Conservation (phyloP, 2,329 filamentous ascomycete genomes). For the Talaromyces sp. region DNA sequence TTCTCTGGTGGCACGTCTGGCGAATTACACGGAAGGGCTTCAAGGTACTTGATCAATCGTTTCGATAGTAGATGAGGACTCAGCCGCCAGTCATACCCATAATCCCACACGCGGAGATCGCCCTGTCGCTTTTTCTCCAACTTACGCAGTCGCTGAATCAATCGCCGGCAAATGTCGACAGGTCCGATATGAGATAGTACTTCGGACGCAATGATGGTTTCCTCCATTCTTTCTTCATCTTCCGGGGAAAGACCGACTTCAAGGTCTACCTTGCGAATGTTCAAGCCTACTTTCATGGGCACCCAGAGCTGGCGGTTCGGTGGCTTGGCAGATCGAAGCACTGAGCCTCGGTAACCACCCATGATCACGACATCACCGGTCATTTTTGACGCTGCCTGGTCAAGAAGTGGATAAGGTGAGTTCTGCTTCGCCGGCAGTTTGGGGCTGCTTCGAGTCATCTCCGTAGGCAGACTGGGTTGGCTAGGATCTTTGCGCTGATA, state of each 20-base stretch:
- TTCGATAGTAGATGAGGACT: constrained; percentile 71
- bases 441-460: constrained; percentile 7
- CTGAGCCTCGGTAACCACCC: constrained; percentile 83
- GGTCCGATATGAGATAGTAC: constrained; percentile 91
- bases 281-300: constrained; percentile 85
- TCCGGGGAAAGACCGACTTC: constrained; percentile 76
- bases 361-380: constrained; percentile 83
- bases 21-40: constrained; percentile 68
- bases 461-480: neutral
- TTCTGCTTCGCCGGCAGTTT: constrained; percentile 19
- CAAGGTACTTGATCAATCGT: constrained; percentile 67
- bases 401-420: constrained; percentile 43
- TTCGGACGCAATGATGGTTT: constrained; percentile 76
- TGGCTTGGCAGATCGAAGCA: constrained; percentile 76
- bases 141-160: constrained; percentile 71
- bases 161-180: constrained; percentile 76
- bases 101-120: constrained; percentile 75
- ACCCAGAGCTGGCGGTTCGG: constrained; percentile 89
- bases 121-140: constrained; percentile 68
- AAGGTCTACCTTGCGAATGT: constrained; percentile 83
- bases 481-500: constrained; percentile 13
- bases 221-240: constrained; percentile 76
- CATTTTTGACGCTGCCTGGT: constrained; percentile 58
- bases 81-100: constrained; percentile 90
- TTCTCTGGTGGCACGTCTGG: constrained; percentile 46